Conservation (phyloP, 129 eudicot species). For the Dittrichia graveolens region DNA sequence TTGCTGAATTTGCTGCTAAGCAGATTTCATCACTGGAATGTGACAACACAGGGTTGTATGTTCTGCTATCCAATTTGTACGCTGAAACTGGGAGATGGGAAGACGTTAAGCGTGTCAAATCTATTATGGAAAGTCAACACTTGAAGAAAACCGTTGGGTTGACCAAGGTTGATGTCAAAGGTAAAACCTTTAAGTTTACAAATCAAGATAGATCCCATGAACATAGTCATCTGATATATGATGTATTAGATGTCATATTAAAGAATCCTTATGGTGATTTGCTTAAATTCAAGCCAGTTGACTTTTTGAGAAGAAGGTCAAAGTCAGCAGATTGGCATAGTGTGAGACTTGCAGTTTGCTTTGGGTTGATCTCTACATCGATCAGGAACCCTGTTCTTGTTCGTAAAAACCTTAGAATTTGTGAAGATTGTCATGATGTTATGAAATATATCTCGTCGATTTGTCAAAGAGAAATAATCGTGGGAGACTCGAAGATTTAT, state of each 20-base stretch:
- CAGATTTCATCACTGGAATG: constrained; percentile 35
- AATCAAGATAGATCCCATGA: constrained; percentile 53
- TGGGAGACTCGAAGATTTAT: constrained; percentile 80
- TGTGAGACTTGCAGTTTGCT: constrained; percentile 66
- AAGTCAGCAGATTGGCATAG: constrained; percentile 60
- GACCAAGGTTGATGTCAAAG: constrained; percentile 45
- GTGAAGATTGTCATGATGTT: constrained; percentile 73
- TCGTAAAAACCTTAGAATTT: constrained; percentile 60
- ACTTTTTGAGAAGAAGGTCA: constrained; percentile 38
- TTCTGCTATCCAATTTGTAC: constrained; percentile 66
- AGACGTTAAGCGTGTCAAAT: constrained; percentile 50
- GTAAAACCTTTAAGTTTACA: constrained; percentile 49
- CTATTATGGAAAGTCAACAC: constrained; percentile 51
- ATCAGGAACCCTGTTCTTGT: constrained; percentile 58
- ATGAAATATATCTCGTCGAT: constrained; percentile 55
- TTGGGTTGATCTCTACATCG: constrained; percentile 53
- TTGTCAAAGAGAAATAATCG: constrained; percentile 62
- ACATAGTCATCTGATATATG: constrained; percentile 39
- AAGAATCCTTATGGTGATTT: constrained; percentile 30
- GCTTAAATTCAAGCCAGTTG: constrained; percentile 50
- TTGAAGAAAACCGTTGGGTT: constrained; percentile 46
- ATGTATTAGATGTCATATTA: constrained; percentile 51
- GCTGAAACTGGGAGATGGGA: constrained; percentile 78
- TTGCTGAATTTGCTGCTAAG: constrained; percentile 64
- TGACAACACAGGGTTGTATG: constrained; percentile 69